Base-by-base conservation (phyloP, 129 eudicot species). In the Artemisia argyi region DNA sequence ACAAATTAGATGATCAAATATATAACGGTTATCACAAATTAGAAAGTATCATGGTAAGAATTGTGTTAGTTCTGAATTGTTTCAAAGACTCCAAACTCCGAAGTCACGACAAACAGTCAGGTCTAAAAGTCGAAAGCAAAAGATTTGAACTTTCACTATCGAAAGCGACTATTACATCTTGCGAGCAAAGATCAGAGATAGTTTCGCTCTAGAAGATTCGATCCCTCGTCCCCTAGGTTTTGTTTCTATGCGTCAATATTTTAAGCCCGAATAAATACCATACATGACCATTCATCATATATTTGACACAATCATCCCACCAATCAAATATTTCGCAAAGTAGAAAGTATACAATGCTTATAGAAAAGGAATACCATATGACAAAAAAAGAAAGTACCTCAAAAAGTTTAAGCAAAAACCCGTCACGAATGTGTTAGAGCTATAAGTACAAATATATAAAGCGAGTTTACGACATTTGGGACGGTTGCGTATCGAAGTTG, bases 371-470 rank as follows among this genome's bases (percentile, higher is more conserved):
- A 62, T 44, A 24, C 14, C 26, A 68, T 58, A 51, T 17, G 44
- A 54, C 58, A 24, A 58, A n/a, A 68, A 10, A 61, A 67, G 32
- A 62, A 70, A 53, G 32, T 42, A 77, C 76, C 81, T 62, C 22
- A 52, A 61, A 77, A 44, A n/a, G 76, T 53, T n/a, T 19, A 32
- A 30, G 48, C 62, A 52, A 42, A 52, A 15, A 61, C 56, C 35
- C 18, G 56, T 54, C 64, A 57, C 24, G 18, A 60, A 48, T 54
- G 63, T 39, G 24, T 76, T 14, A 19, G 70, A 60, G 50, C 54
- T n/a, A 69, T 17, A 24, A 22, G 49, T 77, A 77, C 48, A 46
- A 61, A 42, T 47, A 62, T 28, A 54, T 58, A 61, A 77, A 61
- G 65, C 19, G 15, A 12, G 14, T 32, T 59, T 32, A 64, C 10